Evolutionary conservation across 2,329 filamentous ascomycete genomes (phyloP), one percentile per base, ranked within the genome.

Genomic region (Colletotrichum brevisporum): DNA sequence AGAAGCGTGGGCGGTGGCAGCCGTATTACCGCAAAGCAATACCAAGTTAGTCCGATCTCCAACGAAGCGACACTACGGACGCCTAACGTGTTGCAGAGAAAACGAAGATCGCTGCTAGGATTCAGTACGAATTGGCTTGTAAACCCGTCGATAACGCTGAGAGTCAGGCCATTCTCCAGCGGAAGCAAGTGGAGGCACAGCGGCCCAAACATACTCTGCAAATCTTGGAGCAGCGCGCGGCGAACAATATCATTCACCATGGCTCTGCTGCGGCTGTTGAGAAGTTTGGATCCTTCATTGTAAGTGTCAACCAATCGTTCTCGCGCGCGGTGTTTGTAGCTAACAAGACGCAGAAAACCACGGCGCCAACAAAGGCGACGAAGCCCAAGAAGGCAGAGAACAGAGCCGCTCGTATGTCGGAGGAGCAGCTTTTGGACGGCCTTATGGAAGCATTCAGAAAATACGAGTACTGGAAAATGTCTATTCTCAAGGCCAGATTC

Each of bases 391-490:
- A 89, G 81, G 83, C 88, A 78, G 91, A 93, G 74, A 91, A 94
- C 81, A 98, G 98, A 84, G 92, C 93, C 31, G 92, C 94, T 41
- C 95, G 96, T 82, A 95, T 98, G 82, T 91, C 94, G 52, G 91
- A 95, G 80, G 92, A 94, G 84, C 92, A 96, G 76, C 90, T 99
- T 71, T 83, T 97, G 81, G 95, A 98, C 82, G 88, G 89, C 72
- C 90, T 99, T 70, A 94, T 95, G 84, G 83, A 88, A 56, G 92
- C 91, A 77, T 99, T 98, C 89, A 89, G 91, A 65, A 85, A 92
- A 75, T 97, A 92, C 85, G 90, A 91, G 75, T 98, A 96, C 81
- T 99, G 95, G 95, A 72, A 72, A 51, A 72, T 72, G 69, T 72
- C 71, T 6, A 70, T 72, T 47, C 59, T 72, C 52, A 72, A 71